A percentile compares a stretch with the other conserved stretches of the same genome.
Conservation (phyloP, 768 basidiomycete genomes). For the Russula vinacea region DNA sequence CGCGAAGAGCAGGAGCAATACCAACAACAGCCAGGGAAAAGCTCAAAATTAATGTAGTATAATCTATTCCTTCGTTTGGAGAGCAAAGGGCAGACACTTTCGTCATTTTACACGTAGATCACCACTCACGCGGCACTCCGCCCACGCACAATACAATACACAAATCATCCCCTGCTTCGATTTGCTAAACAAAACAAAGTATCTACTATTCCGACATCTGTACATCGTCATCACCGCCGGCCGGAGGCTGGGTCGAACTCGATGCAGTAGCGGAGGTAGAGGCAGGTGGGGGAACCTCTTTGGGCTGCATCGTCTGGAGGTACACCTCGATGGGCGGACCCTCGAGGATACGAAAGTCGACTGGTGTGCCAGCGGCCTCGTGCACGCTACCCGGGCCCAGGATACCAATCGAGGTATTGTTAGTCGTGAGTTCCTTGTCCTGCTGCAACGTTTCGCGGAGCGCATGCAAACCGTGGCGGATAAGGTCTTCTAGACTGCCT, state of each 20-base stretch:
- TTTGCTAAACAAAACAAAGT: slow-evolving; percentile 3
- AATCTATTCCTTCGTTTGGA: not conserved
- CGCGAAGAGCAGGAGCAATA: not conserved
- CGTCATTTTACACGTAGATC: slow-evolving; percentile 10
- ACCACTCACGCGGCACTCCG: not conserved
- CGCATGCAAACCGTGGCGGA: slow-evolving; percentile 91
- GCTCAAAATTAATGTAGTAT: not conserved
- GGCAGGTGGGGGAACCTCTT: slow-evolving; percentile 43
- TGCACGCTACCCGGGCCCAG: slow-evolving; percentile 67
- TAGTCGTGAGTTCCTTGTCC: slow-evolving; percentile 90
- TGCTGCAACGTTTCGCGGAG: slow-evolving; percentile 96
- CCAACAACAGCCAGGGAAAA: not conserved
- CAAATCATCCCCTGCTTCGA: slow-evolving; percentile 6
- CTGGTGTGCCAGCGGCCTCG: slow-evolving; percentile 47
- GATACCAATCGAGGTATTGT: slow-evolving; percentile 95
- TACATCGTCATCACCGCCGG: slow-evolving; percentile 67
- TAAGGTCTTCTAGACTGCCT: slow-evolving; percentile 84
- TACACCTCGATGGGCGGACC: slow-evolving; percentile 73
- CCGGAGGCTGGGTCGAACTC: slow-evolving; percentile 39
- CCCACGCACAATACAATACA: slow-evolving; percentile 6
- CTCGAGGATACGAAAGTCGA: slow-evolving; percentile 83
- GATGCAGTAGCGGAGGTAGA: slow-evolving; percentile 37
- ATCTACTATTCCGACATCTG: slow-evolving; percentile 70
- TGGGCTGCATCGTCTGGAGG: slow-evolving; percentile 73
- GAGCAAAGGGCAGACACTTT: not conserved